phyloP scores from a whole-genome alignment of 768 basidiomycete genomes.

The Candolleomyces efflorescens region DNA sequence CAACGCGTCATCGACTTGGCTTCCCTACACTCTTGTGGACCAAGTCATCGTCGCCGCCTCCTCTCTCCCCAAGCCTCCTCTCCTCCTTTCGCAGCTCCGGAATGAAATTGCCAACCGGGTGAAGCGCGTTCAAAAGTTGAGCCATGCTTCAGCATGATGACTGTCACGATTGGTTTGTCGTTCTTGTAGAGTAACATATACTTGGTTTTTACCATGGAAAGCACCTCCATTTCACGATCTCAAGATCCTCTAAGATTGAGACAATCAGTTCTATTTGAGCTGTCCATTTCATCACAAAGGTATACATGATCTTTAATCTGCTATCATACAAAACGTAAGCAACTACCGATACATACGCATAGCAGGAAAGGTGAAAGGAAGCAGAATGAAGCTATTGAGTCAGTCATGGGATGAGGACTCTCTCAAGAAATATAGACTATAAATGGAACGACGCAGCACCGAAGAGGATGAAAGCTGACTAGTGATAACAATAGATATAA shows the following conservation, averaged over 20 bases:
- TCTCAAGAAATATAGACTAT: not conserved
- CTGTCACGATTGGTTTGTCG: not conserved
- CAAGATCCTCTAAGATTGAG: too few species aligned
- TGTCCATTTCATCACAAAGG: not conserved
- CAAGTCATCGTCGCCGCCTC: slow-evolving; percentile 69
- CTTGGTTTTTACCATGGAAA: too few species aligned
- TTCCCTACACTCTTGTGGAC: slow-evolving; percentile 82
- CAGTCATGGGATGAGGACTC: not conserved
- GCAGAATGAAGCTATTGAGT: too few species aligned
- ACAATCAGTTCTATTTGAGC: too few species aligned
- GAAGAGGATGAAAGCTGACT: not conserved
- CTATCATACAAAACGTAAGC: not conserved
- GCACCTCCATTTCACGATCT: too few species aligned
- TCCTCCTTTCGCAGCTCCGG: slow-evolving; percentile 49
- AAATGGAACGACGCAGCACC: not conserved
- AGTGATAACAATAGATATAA: not conserved
- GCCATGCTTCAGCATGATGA: slow-evolving; percentile 25
- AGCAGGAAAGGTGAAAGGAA: not conserved
- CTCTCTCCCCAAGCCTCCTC: slow-evolving; percentile 44
- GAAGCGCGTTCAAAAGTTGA: slow-evolving; percentile 66
- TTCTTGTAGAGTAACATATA: not conserved
- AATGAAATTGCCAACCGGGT: slow-evolving; percentile 59
- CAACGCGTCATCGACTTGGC: slow-evolving; percentile 63
- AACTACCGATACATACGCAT: not conserved
- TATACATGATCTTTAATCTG: not conserved